Evolutionary conservation across 371 early-diverging fungal species (phyloP).

Genomic region (Circinella umbellata): DNA sequence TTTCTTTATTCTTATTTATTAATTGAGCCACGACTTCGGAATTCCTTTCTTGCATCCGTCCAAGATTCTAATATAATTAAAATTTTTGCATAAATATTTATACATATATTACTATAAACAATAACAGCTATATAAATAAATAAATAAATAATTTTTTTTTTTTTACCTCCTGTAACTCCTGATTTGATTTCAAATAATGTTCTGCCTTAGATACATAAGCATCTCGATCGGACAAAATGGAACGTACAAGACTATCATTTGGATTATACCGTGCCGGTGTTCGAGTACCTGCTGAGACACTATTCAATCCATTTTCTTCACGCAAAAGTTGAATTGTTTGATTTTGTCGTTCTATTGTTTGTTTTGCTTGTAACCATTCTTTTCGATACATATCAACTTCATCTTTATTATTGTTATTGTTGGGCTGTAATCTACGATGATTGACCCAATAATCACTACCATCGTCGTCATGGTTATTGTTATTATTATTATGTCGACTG

Average conservation of each 20-base stretch:
- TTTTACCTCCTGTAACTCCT: conserved; percentile 33
- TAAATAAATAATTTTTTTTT: too few species aligned
- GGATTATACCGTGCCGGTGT: neutral
- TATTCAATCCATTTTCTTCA: conserved; percentile 15
- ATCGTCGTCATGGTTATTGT: conserved; percentile 8
- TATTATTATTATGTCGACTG: conserved; percentile 19
- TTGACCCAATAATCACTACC: conserved; percentile 17
- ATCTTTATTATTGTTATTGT: neutral
- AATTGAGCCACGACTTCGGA: conserved; percentile 34
- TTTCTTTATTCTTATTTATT: conserved; percentile 35
- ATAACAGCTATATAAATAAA: neutral
- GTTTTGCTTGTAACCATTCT: conserved; percentile 36
- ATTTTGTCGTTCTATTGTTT: conserved; percentile 38
- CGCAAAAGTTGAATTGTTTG: conserved; percentile 30
- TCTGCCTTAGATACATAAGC: conserved; percentile 23
- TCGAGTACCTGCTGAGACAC: neutral
- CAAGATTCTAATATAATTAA: conserved; percentile 20
- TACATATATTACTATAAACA: neutral
- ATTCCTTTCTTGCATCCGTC: conserved; percentile 31
- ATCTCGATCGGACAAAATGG: conserved; percentile 34
- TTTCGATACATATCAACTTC: conserved; percentile 23
- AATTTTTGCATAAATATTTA: neutral
- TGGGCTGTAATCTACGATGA: conserved; percentile 8
- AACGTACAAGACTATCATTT: conserved; percentile 26
- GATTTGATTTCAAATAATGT: conserved; percentile 21